Percentiles rank a stretch among this genome's conserved stretches.
Evolutionary conservation across 208 protist genomes (phyloP).

Genomic region (Crithidia brevicula): DNA sequence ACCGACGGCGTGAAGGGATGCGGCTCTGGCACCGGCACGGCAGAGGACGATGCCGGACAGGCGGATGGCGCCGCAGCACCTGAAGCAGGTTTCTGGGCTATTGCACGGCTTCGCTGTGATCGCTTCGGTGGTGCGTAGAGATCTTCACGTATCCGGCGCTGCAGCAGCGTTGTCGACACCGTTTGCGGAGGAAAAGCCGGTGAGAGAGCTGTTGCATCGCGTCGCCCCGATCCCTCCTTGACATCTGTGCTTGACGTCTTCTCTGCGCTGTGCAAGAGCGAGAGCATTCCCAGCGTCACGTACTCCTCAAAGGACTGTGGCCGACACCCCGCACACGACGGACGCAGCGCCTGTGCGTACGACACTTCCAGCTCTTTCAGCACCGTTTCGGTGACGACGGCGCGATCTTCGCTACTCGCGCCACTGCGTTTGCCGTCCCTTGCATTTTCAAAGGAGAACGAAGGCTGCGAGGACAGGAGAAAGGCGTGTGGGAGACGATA

Average conservation of each 20-base stretch:
- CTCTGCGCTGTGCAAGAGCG: slow-evolving; percentile 11
- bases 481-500: slow-evolving; percentile 13
- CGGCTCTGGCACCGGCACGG: background rate
- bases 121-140: slow-evolving; percentile 34
- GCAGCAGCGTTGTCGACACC: slow-evolving; percentile 16
- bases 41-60: background rate
- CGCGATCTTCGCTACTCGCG: background rate
- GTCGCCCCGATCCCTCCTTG: no score
- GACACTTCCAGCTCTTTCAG: background rate
- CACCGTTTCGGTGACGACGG: background rate
- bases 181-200: no score
- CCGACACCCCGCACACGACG: slow-evolving; percentile 36
- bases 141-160: slow-evolving; percentile 28
- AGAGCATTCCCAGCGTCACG: slow-evolving; percentile 35
- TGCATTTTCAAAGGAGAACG: no score
- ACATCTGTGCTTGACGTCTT: background rate
- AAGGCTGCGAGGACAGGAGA: no score
- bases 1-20: slow-evolving; percentile 28
- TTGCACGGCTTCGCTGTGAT: background rate
- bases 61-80: no score
- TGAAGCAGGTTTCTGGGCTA: no score
- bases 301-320: slow-evolving; percentile 37
- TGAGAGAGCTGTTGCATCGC: no score
- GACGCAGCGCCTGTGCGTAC: slow-evolving; percentile 27
- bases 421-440: no score